Conservation (phyloP, 768 basidiomycete genomes). For the Strobilomyces confusus region DNA sequence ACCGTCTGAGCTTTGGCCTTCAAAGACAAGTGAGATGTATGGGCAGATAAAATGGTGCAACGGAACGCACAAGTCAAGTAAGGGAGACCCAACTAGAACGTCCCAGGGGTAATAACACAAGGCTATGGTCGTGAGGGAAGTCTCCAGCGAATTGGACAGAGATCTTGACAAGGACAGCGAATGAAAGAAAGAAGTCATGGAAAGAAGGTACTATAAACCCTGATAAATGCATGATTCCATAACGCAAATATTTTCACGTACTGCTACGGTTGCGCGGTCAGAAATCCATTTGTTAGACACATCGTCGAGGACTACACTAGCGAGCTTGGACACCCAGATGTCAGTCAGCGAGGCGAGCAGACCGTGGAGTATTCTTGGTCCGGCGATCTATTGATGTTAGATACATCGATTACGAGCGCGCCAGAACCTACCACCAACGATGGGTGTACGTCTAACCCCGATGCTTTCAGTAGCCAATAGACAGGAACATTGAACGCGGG, state of each 20-base stretch:
- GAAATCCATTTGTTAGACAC: constrained; percentile 34
- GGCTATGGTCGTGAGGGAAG: constrained; percentile 76
- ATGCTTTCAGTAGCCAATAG: constrained; percentile 64
- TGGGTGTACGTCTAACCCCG: constrained; percentile 48
- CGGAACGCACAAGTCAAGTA: constrained; percentile 18
- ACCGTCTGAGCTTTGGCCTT: constrained; percentile 30
- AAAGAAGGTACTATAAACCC: constrained; percentile 61
- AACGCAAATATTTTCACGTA: constrained; percentile 37
- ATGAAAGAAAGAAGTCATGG: constrained; percentile 85
- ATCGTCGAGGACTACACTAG: constrained; percentile 53
- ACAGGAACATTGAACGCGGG: constrained; percentile 77
- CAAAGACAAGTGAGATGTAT: constrained; percentile 30
- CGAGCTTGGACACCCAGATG: constrained; percentile 62
- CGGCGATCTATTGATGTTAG: constrained; percentile 47
- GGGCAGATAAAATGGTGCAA: background rate
- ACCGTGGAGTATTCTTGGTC: constrained; percentile 77
- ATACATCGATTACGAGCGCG: background rate
- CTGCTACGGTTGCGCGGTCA: constrained; percentile 47
- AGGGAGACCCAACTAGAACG: constrained; percentile 28
- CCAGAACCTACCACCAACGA: constrained; percentile 56
- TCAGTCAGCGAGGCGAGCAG: constrained; percentile 77
- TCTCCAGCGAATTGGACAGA: constrained; percentile 91
- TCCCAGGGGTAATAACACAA: constrained; percentile 77
- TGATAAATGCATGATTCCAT: background rate
- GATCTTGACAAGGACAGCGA: constrained; percentile 80